These are phyloP conservation scores for Anthoceros angustus DNA, from an alignment of 225 moss, liverwort and hornwort genomes.

Conservation along the genomic window DNA sequence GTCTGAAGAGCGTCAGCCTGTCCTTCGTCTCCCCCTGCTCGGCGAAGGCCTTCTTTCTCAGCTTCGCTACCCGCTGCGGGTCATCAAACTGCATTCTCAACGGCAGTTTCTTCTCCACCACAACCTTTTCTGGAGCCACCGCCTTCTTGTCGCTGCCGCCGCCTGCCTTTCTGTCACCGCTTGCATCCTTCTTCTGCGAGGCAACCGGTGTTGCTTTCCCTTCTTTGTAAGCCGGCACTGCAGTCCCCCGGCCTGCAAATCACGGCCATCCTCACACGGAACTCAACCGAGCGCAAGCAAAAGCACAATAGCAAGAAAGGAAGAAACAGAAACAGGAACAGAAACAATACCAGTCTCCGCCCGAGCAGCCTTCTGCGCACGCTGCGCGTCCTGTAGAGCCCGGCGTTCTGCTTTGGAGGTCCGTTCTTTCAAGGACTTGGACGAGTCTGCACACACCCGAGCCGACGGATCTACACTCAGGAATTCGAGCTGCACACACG, in stretches of 20 bases:
- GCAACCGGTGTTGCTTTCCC: conserved; percentile 24
- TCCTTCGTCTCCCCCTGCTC: conserved; percentile 91
- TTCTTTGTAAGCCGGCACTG: conserved; percentile 12
- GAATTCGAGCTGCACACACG: too few relatives aligned
- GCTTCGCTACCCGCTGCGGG: conserved; percentile 68
- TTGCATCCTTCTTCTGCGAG: conserved; percentile 30
- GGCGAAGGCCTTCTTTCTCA: conserved; percentile 58
- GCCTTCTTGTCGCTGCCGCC: conserved; percentile 28
- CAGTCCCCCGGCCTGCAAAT: too few relatives aligned
- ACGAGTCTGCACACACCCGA: too few relatives aligned
- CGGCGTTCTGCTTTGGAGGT: conserved; percentile 82
- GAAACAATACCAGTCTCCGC: conserved; percentile 38
- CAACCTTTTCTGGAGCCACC: conserved; percentile 36
- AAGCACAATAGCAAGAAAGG: background rate
- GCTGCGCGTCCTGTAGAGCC: conserved; percentile 71
- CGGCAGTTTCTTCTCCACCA: conserved; percentile 66
- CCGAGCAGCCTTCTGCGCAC: conserved; percentile 54
- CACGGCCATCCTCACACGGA: too few relatives aligned
- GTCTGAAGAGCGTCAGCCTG: conserved; percentile 86
- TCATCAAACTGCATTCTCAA: conserved; percentile 87
- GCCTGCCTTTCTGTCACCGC: conserved; percentile 25
- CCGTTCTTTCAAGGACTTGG: conserved; percentile 62
- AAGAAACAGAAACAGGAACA: background rate
- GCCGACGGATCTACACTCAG: too few relatives aligned
- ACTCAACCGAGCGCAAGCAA: background rate